Conservation (phyloP, 352 stramenopile genomes). For the Phytophthora nicotianae region DNA sequence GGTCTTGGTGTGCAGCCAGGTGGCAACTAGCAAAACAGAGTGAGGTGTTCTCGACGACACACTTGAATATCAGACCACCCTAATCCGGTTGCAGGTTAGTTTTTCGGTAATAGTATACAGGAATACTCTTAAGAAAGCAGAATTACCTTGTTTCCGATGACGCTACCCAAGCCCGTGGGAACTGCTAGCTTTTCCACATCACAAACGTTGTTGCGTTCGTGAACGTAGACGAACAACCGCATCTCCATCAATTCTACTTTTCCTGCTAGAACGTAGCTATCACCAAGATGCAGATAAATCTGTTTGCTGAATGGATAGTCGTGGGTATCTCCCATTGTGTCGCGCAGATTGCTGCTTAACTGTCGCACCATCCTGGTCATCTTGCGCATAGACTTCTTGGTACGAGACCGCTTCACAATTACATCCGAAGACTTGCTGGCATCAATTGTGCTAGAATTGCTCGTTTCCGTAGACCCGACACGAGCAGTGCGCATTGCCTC, state of each 20-base stretch:
- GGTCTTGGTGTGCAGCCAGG: conserved; percentile 81
- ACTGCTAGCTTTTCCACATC: conserved; percentile 75
- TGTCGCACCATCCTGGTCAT: conserved; percentile 66
- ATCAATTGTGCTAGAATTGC: conserved; percentile 2
- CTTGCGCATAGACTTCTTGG: conserved; percentile 76
- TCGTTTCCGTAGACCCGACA: conserved; percentile 14
- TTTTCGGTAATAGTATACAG: neutral
- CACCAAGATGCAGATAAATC: conserved; percentile 64
- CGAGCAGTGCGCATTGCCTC: conserved; percentile 17
- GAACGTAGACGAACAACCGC: conserved; percentile 76
- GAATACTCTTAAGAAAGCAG: neutral
- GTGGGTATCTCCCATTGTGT: conserved; percentile 57
- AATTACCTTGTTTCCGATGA: conserved; percentile 83
- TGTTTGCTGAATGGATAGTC: conserved; percentile 77
- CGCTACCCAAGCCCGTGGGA: conserved; percentile 75
- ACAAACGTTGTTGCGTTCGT: conserved; percentile 58
- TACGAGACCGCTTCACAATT: conserved; percentile 65
- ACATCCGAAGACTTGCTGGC: conserved; percentile 41
- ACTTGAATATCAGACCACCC: conserved; percentile 82
- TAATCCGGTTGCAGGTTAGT: conserved; percentile 23
- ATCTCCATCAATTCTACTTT: conserved; percentile 87
- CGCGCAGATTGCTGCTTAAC: conserved; percentile 69
- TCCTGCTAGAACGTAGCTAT: conserved; percentile 58
- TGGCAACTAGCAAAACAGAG: conserved; percentile 90
- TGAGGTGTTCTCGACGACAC: conserved; percentile 75